phyloP scores from a whole-genome alignment of 1,284 basidiomycete species.

The Coriolopsis trogii region DNA sequence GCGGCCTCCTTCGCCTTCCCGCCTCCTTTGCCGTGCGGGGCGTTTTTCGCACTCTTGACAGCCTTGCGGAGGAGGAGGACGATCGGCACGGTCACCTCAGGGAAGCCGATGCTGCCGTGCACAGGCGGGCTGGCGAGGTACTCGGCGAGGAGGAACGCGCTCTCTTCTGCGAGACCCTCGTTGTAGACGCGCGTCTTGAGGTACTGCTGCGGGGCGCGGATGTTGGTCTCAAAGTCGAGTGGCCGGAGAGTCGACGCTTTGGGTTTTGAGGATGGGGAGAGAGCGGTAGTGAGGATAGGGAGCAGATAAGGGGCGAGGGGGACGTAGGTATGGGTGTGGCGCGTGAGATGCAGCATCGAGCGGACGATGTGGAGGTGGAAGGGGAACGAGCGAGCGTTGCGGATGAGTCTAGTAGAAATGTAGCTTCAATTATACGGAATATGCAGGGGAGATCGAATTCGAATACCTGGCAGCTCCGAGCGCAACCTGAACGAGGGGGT shows the following conservation, averaged over 20 bases:
- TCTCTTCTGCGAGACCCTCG: slow-evolving; percentile 86
- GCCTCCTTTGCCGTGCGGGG: slow-evolving; percentile 41
- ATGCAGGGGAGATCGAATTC: slow-evolving; percentile 29
- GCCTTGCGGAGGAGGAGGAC: slow-evolving; percentile 76
- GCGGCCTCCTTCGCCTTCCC: slow-evolving; percentile 57
- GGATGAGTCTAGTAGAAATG: slow-evolving; percentile 66
- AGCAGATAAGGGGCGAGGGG: slow-evolving; percentile 88
- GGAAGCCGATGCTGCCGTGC: slow-evolving; percentile 88
- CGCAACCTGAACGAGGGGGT: slow-evolving; percentile 94
- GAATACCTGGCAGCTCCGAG: slow-evolving; percentile 94
- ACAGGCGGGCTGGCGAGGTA: slow-evolving; percentile 69
- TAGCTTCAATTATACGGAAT: background rate
- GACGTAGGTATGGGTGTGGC: slow-evolving; percentile 86
- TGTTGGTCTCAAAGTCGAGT: slow-evolving; percentile 86
- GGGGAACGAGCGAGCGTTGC: slow-evolving; percentile 80
- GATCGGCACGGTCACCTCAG: slow-evolving; percentile 90
- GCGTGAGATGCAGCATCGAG: slow-evolving; percentile 72
- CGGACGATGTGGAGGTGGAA: slow-evolving; percentile 78
- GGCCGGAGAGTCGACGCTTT: slow-evolving; percentile 91
- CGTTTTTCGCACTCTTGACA: slow-evolving; percentile 73
- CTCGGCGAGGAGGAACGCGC: slow-evolving; percentile 78
- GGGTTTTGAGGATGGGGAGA: slow-evolving; percentile 73
- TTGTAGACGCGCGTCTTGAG: slow-evolving; percentile 87
- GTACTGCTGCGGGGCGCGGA: slow-evolving; percentile 90
- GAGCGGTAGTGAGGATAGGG: slow-evolving; percentile 82